Conservation (phyloP, 768 basidiomycete species). For the Cytidiella melzeri region DNA sequence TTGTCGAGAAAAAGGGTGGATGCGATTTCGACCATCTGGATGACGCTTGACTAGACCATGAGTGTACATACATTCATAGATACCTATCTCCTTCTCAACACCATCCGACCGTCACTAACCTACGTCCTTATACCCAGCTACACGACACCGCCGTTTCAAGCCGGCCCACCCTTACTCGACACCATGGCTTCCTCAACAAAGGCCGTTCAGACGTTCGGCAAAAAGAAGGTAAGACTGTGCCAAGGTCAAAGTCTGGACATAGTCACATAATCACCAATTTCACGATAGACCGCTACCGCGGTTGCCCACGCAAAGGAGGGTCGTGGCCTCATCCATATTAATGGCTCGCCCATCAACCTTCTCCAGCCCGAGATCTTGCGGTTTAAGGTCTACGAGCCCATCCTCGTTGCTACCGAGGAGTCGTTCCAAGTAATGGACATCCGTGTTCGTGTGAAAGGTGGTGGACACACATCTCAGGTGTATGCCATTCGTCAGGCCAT, state of each 20-base stretch:
- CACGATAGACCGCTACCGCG: constrained; percentile 87
- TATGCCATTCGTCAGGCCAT: constrained; percentile 99
- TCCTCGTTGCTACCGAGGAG: constrained; percentile 91
- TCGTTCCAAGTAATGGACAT: constrained; percentile 86
- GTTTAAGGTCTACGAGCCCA: constrained; percentile 96
- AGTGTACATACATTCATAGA: constrained; percentile 6
- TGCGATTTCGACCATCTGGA: constrained; percentile 29
- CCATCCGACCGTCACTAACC: constrained; percentile 10
- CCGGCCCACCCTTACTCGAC: constrained; percentile 19
- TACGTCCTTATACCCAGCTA: constrained; percentile 9
- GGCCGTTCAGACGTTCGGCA: constrained; percentile 99
- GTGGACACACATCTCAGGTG: constrained; percentile 81
- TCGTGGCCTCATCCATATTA: constrained; percentile 92
- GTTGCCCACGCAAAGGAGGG: constrained; percentile 97
- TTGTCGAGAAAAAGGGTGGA: constrained; percentile 31
- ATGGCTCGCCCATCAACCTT: constrained; percentile 94
- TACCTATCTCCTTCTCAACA: constrained; percentile 18
- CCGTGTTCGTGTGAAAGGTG: constrained; percentile 96
- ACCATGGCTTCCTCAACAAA: constrained; percentile 72
- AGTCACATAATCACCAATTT: constrained; percentile 1
- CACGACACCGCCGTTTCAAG: constrained; percentile 15
- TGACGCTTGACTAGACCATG: constrained; percentile 28
- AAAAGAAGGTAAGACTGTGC: constrained; percentile 82
- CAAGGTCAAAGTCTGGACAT: neutral
- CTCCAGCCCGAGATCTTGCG: constrained; percentile 94